Evolutionary conservation across 2,329 filamentous ascomycete species (phyloP).

Genomic region (Aspergillus hiratsukae): DNA sequence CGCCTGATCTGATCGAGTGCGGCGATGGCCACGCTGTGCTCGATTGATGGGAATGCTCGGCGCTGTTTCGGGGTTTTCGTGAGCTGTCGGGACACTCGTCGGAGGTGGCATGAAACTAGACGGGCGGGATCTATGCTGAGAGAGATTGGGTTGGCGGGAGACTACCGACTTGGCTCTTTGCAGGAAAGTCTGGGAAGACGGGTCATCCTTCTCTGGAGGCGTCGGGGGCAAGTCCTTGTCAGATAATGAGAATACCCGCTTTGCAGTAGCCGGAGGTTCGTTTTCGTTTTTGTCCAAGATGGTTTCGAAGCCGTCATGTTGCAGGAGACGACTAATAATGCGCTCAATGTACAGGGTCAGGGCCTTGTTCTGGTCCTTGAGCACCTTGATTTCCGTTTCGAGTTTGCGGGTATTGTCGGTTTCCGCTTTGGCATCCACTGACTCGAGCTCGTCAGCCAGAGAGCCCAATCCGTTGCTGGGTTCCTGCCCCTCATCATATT

Average conservation of each 20-base stretch:
- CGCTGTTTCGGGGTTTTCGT: conserved; percentile 46
- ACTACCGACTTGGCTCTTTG: conserved; percentile 59
- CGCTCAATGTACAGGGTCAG: conserved; percentile 98
- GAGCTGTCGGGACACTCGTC: conserved; percentile 30
- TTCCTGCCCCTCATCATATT: conserved; percentile 42
- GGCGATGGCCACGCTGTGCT: conserved; percentile 41
- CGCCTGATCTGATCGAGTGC: conserved; percentile 48
- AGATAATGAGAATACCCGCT: conserved; percentile 24
- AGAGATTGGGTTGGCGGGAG: conserved; percentile 35
- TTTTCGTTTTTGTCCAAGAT: conserved; percentile 77
- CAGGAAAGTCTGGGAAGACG: conserved; percentile 46
- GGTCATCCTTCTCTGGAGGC: conserved; percentile 53
- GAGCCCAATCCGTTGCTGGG: conserved; percentile 45
- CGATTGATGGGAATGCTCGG: conserved; percentile 46
- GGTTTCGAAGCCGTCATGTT: conserved; percentile 91
- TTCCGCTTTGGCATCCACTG: conserved; percentile 57
- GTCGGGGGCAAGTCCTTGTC: conserved; percentile 85
- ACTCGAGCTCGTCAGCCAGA: conserved; percentile 84
- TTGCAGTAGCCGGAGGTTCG: conserved; percentile 32
- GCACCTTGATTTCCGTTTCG: conserved; percentile 71
- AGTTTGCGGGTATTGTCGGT: conserved; percentile 62
- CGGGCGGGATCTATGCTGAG: conserved; percentile 44
- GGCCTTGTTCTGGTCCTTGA: conserved; percentile 95
- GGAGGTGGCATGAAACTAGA: conserved; percentile 40
- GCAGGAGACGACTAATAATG: conserved; percentile 91